phyloP scores from a whole-genome alignment of 169 alveolate species.

The Theileria luwenshuni region DNA sequence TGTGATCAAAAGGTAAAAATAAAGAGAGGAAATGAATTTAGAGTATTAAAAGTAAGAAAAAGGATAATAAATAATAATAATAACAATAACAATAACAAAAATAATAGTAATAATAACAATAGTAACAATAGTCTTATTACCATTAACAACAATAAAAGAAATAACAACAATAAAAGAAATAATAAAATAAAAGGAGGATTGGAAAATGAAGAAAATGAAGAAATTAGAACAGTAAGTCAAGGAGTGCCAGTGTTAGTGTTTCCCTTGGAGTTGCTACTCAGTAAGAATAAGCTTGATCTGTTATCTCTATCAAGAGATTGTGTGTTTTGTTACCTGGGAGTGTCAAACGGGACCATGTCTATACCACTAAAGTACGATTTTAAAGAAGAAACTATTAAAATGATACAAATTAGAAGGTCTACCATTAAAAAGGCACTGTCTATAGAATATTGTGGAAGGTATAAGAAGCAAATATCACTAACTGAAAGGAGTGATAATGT shows the following conservation, averaged over 20 bases:
- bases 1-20: not conserved
- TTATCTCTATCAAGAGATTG: not conserved
- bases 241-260: not conserved
- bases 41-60: not conserved
- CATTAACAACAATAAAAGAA: no score
- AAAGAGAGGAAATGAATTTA: not conserved
- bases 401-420: not conserved
- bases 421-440: not conserved
- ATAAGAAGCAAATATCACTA: not conserved
- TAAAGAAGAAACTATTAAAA: not conserved
- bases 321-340: conserved; percentile 45
- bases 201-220: not conserved
- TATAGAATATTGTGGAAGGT: not conserved
- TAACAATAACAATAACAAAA: no score
- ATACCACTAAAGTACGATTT: conserved; percentile 34
- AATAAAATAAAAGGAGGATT: not conserved
- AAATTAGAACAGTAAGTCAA: no score
- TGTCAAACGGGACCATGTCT: conserved; percentile 62
- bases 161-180: not conserved
- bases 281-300: not conserved
- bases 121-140: no score
- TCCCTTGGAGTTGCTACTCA: not conserved
- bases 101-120: no score
- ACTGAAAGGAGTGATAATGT: not conserved
- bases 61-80: no score